These are phyloP conservation scores for Wickerhamiella siamensis DNA, from an alignment of 805 yeast genomes.

Conservation along the genomic window DNA sequence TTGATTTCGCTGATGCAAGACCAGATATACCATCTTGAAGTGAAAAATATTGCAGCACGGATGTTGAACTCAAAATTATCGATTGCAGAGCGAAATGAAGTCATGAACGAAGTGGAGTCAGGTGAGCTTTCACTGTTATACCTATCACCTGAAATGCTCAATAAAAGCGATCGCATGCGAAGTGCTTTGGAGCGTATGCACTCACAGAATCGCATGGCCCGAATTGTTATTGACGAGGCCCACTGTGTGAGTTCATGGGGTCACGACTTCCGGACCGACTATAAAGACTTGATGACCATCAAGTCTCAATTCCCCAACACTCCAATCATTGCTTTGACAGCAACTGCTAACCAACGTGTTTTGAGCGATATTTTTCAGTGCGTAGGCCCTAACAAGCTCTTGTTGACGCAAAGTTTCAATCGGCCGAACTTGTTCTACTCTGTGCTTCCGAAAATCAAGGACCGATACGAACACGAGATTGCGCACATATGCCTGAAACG, in stretches of 20 bases:
- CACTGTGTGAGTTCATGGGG: constrained; percentile 99
- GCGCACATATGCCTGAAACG: constrained; percentile 19
- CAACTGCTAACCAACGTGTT: constrained; percentile 89
- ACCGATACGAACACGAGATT: constrained; percentile 8
- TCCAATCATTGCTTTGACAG: constrained; percentile 93
- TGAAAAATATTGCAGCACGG: constrained; percentile 60
- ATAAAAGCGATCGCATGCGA: constrained; percentile 54
- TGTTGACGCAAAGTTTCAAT: constrained; percentile 82
- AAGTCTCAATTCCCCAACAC: constrained; percentile 59
- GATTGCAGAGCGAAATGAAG: constrained; percentile 45
- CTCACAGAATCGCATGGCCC: constrained; percentile 45
- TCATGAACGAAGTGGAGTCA: constrained; percentile 44
- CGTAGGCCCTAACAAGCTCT: constrained; percentile 41
- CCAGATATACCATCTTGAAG: constrained; percentile 70
- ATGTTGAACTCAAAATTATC: constrained; percentile 73
- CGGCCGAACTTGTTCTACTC: constrained; percentile 73
- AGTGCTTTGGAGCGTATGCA: constrained; percentile 45
- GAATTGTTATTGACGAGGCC: constrained; percentile 92
- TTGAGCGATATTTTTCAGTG: constrained; percentile 74
- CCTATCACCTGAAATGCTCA: constrained; percentile 89
- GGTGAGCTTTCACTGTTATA: constrained; percentile 68
- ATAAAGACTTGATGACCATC: constrained; percentile 63
- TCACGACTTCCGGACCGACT: constrained; percentile 94
- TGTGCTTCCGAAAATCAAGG: constrained; percentile 42
- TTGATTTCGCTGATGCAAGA: constrained; percentile 94